Evolutionary conservation across 176 grass and related monocot species (phyloP).

Genomic region (Pontederia crassipes): DNA sequence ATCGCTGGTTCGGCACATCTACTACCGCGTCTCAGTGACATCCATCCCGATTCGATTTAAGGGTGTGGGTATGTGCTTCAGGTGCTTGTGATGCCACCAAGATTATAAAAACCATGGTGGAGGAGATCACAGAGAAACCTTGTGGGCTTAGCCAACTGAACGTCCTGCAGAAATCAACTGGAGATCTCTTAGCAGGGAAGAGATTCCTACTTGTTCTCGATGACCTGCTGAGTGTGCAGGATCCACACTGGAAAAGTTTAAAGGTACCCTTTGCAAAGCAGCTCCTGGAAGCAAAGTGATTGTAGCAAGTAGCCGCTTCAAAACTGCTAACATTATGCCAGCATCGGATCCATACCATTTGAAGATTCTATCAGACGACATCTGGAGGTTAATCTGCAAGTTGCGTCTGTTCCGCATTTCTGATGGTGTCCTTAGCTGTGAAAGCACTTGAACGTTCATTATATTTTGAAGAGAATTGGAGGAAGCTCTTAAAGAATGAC

Average conservation of each 20-base stretch:
- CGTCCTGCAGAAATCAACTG: no score
- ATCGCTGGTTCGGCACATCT: no score
- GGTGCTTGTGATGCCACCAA: no score
- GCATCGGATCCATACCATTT: not conserved
- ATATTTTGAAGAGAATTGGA: not conserved
- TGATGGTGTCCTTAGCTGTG: slow-evolving; percentile 14
- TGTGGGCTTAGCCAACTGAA: no score
- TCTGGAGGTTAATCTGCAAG: slow-evolving; percentile 11
- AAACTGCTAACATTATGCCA: not conserved
- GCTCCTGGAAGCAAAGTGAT: slow-evolving; percentile 20
- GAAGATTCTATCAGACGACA: not conserved
- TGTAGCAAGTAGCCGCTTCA: not conserved
- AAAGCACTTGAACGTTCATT: slow-evolving; percentile 18
- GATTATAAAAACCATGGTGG: no score
- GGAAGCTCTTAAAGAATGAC: slow-evolving; percentile 5
- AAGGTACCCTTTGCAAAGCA: not conserved
- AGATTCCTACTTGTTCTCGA: slow-evolving; percentile 17
- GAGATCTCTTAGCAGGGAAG: not conserved
- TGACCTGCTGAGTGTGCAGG: slow-evolving; percentile 14
- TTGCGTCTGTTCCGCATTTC: not conserved
- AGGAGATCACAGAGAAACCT: no score
- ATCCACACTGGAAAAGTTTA: not conserved
- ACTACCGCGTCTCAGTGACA: no score
- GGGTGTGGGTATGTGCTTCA: no score
- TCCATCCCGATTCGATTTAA: no score